These are phyloP conservation scores for Populus ilicifolia DNA, from an alignment of 345 rosid species.

Conservation along the genomic window DNA sequence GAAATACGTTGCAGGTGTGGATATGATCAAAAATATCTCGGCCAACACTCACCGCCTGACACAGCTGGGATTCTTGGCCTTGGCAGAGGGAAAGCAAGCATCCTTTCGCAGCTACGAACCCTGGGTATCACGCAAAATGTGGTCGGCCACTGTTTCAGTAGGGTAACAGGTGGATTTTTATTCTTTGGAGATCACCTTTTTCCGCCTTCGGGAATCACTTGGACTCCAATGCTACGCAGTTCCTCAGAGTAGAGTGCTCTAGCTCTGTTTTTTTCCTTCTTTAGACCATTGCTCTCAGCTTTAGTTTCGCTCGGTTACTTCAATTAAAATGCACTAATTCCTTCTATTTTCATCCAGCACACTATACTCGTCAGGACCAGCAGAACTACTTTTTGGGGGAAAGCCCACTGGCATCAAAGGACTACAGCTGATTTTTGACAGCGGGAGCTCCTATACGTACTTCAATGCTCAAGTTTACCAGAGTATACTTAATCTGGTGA, in stretches of 20 bases:
- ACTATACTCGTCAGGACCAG: conserved; percentile 60
- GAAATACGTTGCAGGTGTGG: conserved; percentile 57
- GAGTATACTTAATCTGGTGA: conserved; percentile 54
- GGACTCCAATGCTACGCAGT: conserved; percentile 51
- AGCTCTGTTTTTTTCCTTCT: background rate
- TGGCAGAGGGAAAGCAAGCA: conserved; percentile 65
- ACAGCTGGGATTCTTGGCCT: conserved; percentile 83
- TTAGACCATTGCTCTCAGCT: background rate
- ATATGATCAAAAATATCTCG: conserved; percentile 53
- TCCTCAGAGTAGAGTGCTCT: conserved; percentile 39
- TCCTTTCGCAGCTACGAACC: conserved; percentile 52
- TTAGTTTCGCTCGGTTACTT: background rate
- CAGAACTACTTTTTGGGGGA: conserved; percentile 54
- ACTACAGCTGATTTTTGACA: conserved; percentile 61
- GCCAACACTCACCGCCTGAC: conserved; percentile 52
- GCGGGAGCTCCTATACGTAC: conserved; percentile 92
- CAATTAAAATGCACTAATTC: background rate
- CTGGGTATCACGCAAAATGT: conserved; percentile 51
- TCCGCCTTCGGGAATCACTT: conserved; percentile 54
- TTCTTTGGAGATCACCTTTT: conserved; percentile 67
- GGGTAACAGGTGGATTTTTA: conserved; percentile 70
- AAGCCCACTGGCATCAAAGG: conserved; percentile 56
- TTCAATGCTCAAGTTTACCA: conserved; percentile 50
- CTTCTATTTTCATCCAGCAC: conserved; percentile 44
- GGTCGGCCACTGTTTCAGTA: conserved; percentile 77